A percentile compares a stretch with the other conserved stretches of the same genome.
These are phyloP conservation scores for Farysia itapuensis DNA, from an alignment of 1,284 basidiomycete species.

Conservation along the genomic window DNA sequence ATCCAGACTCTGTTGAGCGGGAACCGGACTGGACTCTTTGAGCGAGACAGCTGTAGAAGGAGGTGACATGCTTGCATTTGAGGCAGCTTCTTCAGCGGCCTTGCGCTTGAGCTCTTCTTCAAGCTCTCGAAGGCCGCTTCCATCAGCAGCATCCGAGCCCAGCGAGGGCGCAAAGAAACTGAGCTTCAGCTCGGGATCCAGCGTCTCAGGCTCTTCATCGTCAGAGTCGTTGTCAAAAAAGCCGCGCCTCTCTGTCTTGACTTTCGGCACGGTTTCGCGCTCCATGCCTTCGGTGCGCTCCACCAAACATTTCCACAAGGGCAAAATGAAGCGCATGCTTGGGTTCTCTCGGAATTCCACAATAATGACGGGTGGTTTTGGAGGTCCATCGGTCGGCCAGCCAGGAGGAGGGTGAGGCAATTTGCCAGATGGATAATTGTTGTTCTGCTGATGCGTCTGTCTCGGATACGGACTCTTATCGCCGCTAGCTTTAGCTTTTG, in stretches of 20 bases:
- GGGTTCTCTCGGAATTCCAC: slow-evolving; percentile 59
- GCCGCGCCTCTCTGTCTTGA: slow-evolving; percentile 37
- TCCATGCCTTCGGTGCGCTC: slow-evolving; percentile 44
- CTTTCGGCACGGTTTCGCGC: slow-evolving; percentile 23
- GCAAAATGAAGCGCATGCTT: slow-evolving; percentile 52
- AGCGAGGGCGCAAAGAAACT: slow-evolving; percentile 49
- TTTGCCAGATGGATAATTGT: slow-evolving; percentile 15
- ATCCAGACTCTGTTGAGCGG: neutral
- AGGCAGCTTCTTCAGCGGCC: slow-evolving; percentile 23
- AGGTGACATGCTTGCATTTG: slow-evolving; percentile 5
- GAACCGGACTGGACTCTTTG: neutral
- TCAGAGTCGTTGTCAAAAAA: slow-evolving; percentile 41
- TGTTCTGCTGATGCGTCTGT: slow-evolving; percentile 25
- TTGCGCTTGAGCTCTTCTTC: slow-evolving; percentile 31
- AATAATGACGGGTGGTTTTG: slow-evolving; percentile 51
- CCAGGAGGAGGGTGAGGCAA: slow-evolving; percentile 36
- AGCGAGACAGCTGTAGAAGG: neutral
- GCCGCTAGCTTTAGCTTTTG: slow-evolving; percentile 26
- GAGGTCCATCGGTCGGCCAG: slow-evolving; percentile 38
- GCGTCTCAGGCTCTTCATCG: slow-evolving; percentile 26
- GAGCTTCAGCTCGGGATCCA: slow-evolving; percentile 36
- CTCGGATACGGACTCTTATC: slow-evolving; percentile 22
- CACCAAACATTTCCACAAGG: slow-evolving; percentile 50
- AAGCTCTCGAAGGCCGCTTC: slow-evolving; percentile 38
- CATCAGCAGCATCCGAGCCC: slow-evolving; percentile 46